phyloP scores from a whole-genome alignment of 176 grass and related monocot species.

The Musa schizocarpa region DNA sequence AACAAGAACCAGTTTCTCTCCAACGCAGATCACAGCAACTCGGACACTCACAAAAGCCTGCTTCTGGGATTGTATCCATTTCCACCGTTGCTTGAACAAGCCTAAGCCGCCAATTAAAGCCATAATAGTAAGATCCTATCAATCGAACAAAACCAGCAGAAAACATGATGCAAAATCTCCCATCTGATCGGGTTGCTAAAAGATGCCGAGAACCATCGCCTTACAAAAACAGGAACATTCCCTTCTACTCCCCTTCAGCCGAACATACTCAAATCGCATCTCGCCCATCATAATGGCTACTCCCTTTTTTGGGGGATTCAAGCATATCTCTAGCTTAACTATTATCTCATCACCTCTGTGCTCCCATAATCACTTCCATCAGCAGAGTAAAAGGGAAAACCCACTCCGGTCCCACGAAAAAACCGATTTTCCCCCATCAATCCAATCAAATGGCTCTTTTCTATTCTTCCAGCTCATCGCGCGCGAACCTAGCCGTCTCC shows the following conservation, averaged over 20 bases:
- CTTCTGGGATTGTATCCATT: slow-evolving; percentile 66
- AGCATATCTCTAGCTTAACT: neutral
- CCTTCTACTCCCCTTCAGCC: neutral
- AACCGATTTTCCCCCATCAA: neutral
- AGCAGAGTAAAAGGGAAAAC: neutral
- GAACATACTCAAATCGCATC: neutral
- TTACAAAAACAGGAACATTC: too few relatives aligned
- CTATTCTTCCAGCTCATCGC: neutral
- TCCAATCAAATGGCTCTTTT: neutral
- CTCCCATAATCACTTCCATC: neutral
- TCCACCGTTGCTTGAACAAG: slow-evolving; percentile 88
- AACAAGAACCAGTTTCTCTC: slow-evolving; percentile 50
- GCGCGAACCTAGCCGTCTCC: neutral
- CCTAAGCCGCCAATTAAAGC: slow-evolving; percentile 59
- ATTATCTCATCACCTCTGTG: neutral
- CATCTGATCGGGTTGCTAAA: neutral
- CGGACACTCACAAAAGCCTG: slow-evolving; percentile 49
- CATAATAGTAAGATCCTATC: neutral
- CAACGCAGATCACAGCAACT: slow-evolving; percentile 32
- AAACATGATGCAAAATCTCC: neutral
- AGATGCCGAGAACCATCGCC: neutral
- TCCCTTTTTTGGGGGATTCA: neutral
- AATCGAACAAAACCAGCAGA: neutral
- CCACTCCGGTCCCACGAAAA: neutral
- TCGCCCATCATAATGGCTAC: neutral